Evolutionary conservation across 2,329 filamentous ascomycete species (phyloP).

Genomic region (Fonsecaea monophora): DNA sequence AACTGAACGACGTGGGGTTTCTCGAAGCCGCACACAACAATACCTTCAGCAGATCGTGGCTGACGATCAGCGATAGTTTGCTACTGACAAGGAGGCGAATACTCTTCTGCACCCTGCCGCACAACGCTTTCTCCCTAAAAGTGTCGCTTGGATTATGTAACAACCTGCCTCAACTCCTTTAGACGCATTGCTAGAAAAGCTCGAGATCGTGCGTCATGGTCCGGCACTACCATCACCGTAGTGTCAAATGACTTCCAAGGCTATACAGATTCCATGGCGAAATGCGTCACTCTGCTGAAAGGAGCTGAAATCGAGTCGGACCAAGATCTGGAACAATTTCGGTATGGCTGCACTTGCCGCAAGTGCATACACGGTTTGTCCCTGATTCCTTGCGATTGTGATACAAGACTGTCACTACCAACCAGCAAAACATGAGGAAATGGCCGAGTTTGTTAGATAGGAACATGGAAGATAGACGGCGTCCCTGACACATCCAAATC

Average conservation of each 20-base stretch:
- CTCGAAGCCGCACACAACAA: constrained; percentile 1
- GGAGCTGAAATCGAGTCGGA: constrained; percentile 13
- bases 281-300: constrained; percentile 42
- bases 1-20: neutral
- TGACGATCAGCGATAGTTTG: constrained; percentile 16
- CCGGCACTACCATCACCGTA: constrained; percentile 22
- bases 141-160: constrained; percentile 43
- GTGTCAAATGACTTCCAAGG: constrained; percentile 35
- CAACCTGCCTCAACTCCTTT: constrained; percentile 40
- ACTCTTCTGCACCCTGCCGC: constrained; percentile 43
- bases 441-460: no score
- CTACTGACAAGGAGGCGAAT: constrained; percentile 33
- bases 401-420: no score
- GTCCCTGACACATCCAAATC: no score
- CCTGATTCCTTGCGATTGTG: no score
- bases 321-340: constrained; percentile 41
- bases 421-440: no score
- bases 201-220: constrained; percentile 41
- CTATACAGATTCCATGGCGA: constrained; percentile 43
- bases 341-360: constrained; percentile 50
- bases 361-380: constrained; percentile 43
- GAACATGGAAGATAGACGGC: no score
- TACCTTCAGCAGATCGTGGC: neutral
- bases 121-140: constrained; percentile 36
- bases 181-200: constrained; percentile 41